phyloP scores from a whole-genome alignment of 805 yeast species.

The Pichia pseudocactophila region DNA sequence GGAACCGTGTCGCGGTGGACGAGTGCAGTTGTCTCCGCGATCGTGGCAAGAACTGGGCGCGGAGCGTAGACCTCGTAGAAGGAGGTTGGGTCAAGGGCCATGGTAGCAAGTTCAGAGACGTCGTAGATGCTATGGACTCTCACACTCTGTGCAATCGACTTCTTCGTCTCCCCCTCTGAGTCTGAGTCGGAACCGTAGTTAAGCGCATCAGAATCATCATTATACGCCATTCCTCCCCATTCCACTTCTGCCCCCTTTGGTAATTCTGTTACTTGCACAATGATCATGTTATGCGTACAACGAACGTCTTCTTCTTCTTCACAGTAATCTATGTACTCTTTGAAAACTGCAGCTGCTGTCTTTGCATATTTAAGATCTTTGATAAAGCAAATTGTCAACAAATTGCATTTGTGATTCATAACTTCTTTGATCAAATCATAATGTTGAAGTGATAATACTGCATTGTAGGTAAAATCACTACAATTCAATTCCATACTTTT shows the following conservation, averaged over 20 bases:
- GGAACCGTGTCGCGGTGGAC: too few relatives aligned
- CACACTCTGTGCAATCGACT: too few relatives aligned
- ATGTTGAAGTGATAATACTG: slow-evolving; percentile 65
- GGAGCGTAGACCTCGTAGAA: slow-evolving; percentile 20
- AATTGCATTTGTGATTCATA: slow-evolving; percentile 36
- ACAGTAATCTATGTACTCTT: slow-evolving; percentile 25
- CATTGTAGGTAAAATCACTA: slow-evolving; percentile 25
- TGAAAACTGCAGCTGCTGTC: slow-evolving; percentile 36
- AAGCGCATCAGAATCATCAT: slow-evolving; percentile 31
- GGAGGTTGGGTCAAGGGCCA: background rate
- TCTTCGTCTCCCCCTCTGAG: too few relatives aligned
- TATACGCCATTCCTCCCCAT: slow-evolving; percentile 61
- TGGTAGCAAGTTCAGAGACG: too few relatives aligned
- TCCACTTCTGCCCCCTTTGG: slow-evolving; percentile 63
- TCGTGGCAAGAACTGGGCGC: background rate
- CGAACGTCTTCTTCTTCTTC: slow-evolving; percentile 12
- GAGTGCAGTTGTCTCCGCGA: too few relatives aligned
- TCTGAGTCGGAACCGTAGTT: slow-evolving; percentile 35
- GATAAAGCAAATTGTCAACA: slow-evolving; percentile 48
- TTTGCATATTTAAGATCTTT: slow-evolving; percentile 27
- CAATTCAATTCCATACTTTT: slow-evolving; percentile 45
- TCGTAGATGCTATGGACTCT: too few relatives aligned
- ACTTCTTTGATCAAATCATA: slow-evolving; percentile 53
- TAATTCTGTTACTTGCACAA: slow-evolving; percentile 46
- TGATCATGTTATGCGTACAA: slow-evolving; percentile 29